phyloP scores from a whole-genome alignment of 1,284 basidiomycete genomes.

The Puccinia triticina region DNA sequence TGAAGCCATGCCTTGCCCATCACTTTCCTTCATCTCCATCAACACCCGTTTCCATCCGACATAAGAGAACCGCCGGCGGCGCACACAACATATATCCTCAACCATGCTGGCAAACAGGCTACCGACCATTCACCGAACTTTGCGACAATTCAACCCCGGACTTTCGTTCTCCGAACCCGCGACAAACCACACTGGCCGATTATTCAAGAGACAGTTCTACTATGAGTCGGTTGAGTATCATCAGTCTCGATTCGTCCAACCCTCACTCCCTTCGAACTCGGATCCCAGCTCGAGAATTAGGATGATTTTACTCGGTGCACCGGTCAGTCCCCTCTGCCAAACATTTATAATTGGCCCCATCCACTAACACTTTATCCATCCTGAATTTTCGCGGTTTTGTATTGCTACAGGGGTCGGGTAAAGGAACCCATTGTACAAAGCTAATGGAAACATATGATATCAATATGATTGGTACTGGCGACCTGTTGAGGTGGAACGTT shows the following conservation, averaged over 20 bases:
- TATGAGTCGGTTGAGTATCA: slow-evolving; percentile 5
- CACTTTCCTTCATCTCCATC: no score
- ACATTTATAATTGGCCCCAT: background rate
- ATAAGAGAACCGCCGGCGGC: background rate
- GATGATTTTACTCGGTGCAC: slow-evolving; percentile 36
- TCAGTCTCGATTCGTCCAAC: slow-evolving; percentile 8
- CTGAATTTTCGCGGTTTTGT: background rate
- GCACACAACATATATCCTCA: background rate
- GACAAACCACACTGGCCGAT: background rate
- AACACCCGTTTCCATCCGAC: no score
- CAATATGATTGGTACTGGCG: slow-evolving; percentile 74
- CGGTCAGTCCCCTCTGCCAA: slow-evolving; percentile 2
- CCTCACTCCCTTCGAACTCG: background rate
- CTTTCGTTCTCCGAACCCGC: background rate
- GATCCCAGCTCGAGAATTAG: slow-evolving; percentile 15
- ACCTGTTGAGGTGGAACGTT: slow-evolving; percentile 78
- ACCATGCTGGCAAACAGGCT: background rate
- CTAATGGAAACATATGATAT: slow-evolving; percentile 59
- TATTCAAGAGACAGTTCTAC: slow-evolving; percentile 12
- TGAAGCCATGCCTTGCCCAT: no score
- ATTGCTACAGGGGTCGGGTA: slow-evolving; percentile 57
- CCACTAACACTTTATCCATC: background rate
- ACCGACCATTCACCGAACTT: background rate
- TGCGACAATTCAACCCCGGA: background rate
- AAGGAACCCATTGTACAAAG: slow-evolving; percentile 66